Base-by-base conservation (phyloP, 2,329 filamentous ascomycete genomes). In the Hirsutella thompsonii region DNA sequence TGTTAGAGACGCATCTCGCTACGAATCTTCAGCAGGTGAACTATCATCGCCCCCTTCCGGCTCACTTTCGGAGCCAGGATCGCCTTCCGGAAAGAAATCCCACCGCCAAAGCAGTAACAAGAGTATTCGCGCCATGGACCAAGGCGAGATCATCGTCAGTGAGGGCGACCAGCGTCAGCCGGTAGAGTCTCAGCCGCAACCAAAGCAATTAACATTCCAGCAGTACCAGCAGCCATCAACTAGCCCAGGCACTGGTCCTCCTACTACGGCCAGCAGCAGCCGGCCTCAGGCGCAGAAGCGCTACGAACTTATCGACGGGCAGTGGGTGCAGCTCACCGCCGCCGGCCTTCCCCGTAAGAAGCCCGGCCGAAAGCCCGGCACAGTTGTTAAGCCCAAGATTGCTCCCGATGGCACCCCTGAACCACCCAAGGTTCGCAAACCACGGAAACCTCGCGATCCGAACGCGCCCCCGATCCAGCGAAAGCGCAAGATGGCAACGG, bases 321-420 rank as follows among this genome's bases (percentile, higher is more conserved):
- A 62, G 51, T 58, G 58, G 49, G 67, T 70, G 21, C 67, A 64
- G 46, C 58, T 78, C 40, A 78, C 73, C 0, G 73, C 74, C 20
- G 73, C 74, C 39, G 74, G 74, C 10, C 53, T 75, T 6, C 73
- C 74, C 1, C 62, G 76, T 4, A 79, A 79, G 60, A 81, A 81
- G 60, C 75, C 76, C 18, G 76, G 76, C 19, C 70, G 77, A 38
- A 81, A 81, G 54, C 75, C 77, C 52, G 82, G 70, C 53, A 74
- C 64, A 45, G 69, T 61, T 41, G 57, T 69, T 38, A 72, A 70
- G 50, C 57, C 60, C 43, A 67, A 64, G 55, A 54, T 37, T 13
- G 11, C 37, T 14, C 5, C 54, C 41, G 55, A 59, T 39, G 58
- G 62, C 44, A 62, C 42, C 16, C 28, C 45, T 19, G 65, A 71